Base-by-base conservation (phyloP, 345 rosid species). In the Boechera divaricarpa region DNA sequence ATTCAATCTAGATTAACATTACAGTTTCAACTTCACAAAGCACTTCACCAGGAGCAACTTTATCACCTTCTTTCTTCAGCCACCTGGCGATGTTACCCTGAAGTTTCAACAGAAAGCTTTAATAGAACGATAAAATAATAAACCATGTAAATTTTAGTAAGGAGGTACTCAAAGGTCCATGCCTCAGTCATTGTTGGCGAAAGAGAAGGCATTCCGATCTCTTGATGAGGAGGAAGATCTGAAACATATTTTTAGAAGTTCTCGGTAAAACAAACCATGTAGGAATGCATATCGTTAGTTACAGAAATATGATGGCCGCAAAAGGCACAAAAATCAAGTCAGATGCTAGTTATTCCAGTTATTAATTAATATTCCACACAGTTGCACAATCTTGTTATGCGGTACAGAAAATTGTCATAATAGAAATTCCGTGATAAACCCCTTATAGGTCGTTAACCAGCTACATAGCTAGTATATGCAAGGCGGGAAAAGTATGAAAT, bases 21-120 rank as follows among this genome's bases (percentile, higher is more conserved):
- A 95, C 98, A 47, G 99, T 95, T 87, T 95, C 99, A 64, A 95
- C 98, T 94, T 94, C 99, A 69, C 99, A 94, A 45, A 94, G 89
- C 21, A 94, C 99, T 87, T 95, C 99, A 79, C 99, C 99, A 38
- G 94, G 84, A 78, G 84, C 77, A 65, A 92, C 54, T 77, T 92
- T 90, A 68, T 95, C 98, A 65, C 98, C 99, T 84, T 92, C 98
- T 82, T 92, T 94, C 87, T 94, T 95, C 83, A 95, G 85, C 99
- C 99, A 92, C 81, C 86, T 86, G 10, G 94, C 99, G 76, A 95
- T 95, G 74, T 95, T 95, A 56, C 99, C 99, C 98, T 95, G 87
- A 60, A 82, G 77, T 75, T 66, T 39, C 68, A 44, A 80, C 72
- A 73, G 18, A 29, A 29, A 28, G 21, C 64, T 59, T 76, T 71